A percentile compares a stretch with the other conserved stretches of the same genome.
phyloP scores from a whole-genome alignment of 2,329 filamentous ascomycete genomes.

The Meredithiella fracta region DNA sequence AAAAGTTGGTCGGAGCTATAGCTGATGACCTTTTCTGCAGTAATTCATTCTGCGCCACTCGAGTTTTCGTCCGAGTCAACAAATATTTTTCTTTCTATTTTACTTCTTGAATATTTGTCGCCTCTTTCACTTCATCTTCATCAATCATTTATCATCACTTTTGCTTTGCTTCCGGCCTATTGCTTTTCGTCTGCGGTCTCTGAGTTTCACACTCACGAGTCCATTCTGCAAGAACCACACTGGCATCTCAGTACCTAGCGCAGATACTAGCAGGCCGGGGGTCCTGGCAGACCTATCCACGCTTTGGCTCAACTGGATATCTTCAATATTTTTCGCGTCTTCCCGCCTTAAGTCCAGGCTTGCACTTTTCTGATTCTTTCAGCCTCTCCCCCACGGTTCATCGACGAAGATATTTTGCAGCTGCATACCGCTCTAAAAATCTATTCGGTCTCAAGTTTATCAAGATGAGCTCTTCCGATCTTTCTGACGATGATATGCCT shows the following conservation, averaged over 20 bases:
- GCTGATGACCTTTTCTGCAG: too few relatives aligned
- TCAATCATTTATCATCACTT: not conserved
- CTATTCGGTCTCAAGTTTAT: constrained; percentile 10
- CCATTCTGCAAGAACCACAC: not conserved
- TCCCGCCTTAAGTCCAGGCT: constrained; percentile 20
- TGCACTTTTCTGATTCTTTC: constrained; percentile 23
- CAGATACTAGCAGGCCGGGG: not conserved
- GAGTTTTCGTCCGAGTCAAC: too few relatives aligned
- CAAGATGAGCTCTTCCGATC: constrained; percentile 16
- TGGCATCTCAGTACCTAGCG: constrained; percentile 2
- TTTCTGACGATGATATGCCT: constrained; percentile 69
- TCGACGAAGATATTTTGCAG: not conserved
- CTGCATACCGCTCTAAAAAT: not conserved
- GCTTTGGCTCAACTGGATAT: constrained; percentile 2
- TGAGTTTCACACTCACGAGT: not conserved
- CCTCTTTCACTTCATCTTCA: not conserved
- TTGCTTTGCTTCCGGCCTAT: not conserved
- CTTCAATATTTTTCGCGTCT: constrained; percentile 17
- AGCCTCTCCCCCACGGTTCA: constrained; percentile 14
- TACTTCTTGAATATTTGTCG: not conserved
- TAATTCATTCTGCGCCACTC: too few relatives aligned
- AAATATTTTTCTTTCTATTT: too few relatives aligned
- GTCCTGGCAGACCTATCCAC: constrained; percentile 7
- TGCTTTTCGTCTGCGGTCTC: not conserved
- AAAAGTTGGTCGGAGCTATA: too few relatives aligned